Conservation (phyloP, 129 eudicot genomes). For the Lonicera japonica region DNA sequence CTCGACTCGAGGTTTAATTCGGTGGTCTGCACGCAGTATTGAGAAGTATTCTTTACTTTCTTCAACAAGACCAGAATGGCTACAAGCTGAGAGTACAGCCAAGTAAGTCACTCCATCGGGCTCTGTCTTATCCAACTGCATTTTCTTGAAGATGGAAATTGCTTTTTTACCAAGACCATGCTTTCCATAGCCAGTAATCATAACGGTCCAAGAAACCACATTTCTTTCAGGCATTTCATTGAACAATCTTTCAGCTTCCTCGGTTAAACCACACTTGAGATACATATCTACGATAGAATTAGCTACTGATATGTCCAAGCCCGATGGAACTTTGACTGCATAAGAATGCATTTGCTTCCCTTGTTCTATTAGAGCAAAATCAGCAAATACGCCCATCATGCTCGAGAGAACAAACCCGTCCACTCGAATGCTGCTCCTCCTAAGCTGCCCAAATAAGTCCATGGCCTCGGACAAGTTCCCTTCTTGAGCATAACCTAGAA, state of each 20-base stretch:
- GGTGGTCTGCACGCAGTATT: slow-evolving; percentile 32
- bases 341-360: slow-evolving; percentile 74
- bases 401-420: slow-evolving; percentile 66
- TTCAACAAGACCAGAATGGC: slow-evolving; percentile 63
- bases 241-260: slow-evolving; percentile 53
- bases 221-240: slow-evolving; percentile 41
- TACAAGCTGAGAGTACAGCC: slow-evolving; percentile 80
- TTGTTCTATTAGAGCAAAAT: slow-evolving; percentile 68
- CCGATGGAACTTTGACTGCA: slow-evolving; percentile 41
- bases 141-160: slow-evolving; percentile 34
- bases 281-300: slow-evolving; percentile 72
- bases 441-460: slow-evolving; percentile 56
- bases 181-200: slow-evolving; percentile 78
- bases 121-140: slow-evolving; percentile 31
- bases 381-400: slow-evolving; percentile 69
- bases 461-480: slow-evolving; percentile 47
- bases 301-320: slow-evolving; percentile 47
- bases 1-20: slow-evolving; percentile 42
- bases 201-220: slow-evolving; percentile 53
- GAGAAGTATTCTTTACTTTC: slow-evolving; percentile 58
- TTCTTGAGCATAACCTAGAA: slow-evolving; percentile 64
- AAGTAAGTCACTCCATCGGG: slow-evolving; percentile 70
- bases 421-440: slow-evolving; percentile 30
- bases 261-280: slow-evolving; percentile 68
- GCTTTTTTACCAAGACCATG: slow-evolving; percentile 69